Base-by-base conservation (phyloP, 1,139 yeast species). In the Yamadazyma kanchanaburiensis region DNA sequence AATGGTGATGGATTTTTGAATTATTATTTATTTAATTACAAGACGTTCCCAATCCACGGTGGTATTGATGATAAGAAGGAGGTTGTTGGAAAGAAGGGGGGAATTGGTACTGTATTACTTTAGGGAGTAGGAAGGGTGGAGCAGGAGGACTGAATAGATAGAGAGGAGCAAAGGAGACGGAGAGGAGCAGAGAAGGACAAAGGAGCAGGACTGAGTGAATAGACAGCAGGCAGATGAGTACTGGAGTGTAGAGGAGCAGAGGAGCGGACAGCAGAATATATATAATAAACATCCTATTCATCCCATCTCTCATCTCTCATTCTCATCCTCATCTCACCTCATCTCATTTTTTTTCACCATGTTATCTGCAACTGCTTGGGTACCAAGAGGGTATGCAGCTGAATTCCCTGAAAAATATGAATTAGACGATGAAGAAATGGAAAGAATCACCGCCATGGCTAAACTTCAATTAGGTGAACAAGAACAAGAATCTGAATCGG, bases 351-450 rank as follows among this genome's bases (percentile, higher is more conserved):
- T 14, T 26, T 31, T 24, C 20, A 21, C 25, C 22, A 88, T 94
- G 95, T 81, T 91, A 43, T 88, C 98, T 29, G 83, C 96, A 19
- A 81, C 94, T 30, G 66, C 82, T 30, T 91, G 98, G 97, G 96
- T 91, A 20, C 97, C 97, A 28, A 76, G 96, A 50, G 99, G 99
- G 8, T 84, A 74, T 55, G 94, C 98, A 17, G 76, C 95, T 22
- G 96, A 89, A 55, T 85, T 82, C 52, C 98, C 98, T 4, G 86
- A 79, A 46, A 77, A 84, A 52, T 88, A 87, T 51, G 95, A 86
- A 45, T 64, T 91, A 37, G 80, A 88, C 47, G 97, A 91, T 42
- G 94, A 75, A 37, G 99, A 91, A 59, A 81, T 91, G 86, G 94
- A 78, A 37, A 76, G 96, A 60, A 88, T 91, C 52, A 77, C 81